Percentiles rank a stretch among this genome's conserved stretches.
Conservation (phyloP, 495 filamentous ascomycete species). For the Astrothelium macrocarpum region DNA sequence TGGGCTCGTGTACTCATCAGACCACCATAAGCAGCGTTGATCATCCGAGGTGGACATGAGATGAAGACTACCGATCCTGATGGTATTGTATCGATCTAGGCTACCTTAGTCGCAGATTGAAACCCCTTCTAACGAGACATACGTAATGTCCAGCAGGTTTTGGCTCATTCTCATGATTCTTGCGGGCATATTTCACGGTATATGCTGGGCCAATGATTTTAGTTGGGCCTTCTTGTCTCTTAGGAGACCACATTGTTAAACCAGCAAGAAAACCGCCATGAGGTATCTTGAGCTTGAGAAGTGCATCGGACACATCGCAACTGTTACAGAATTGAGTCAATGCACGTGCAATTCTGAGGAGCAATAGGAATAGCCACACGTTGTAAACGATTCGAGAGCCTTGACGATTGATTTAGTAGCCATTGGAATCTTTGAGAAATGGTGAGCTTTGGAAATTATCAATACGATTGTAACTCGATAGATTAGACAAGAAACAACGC, state of each 20-base stretch:
- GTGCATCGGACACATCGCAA: constrained; percentile 47
- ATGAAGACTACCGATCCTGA: constrained; percentile 45
- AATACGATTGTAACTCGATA: not conserved
- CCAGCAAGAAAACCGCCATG: constrained; percentile 51
- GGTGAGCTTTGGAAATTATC: not conserved
- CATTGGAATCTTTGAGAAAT: not conserved
- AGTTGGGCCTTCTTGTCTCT: constrained; percentile 39
- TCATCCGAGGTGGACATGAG: constrained; percentile 41
- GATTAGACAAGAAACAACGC: too few species aligned
- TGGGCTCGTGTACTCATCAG: constrained; percentile 49
- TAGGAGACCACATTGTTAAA: constrained; percentile 49
- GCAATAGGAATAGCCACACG: not conserved
- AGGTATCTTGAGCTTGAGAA: constrained; percentile 49
- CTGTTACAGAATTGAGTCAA: constrained; percentile 1
- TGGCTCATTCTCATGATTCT: constrained; percentile 34
- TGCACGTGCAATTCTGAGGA: not conserved
- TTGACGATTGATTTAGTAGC: constrained; percentile 13
- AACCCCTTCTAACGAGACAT: not conserved
- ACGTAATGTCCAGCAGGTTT: constrained; percentile 43
- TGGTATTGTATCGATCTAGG: constrained; percentile 46
- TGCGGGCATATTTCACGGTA: constrained; percentile 45
- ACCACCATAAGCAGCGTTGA: constrained; percentile 51
- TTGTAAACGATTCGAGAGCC: constrained; percentile 12
- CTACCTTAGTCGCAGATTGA: not conserved
- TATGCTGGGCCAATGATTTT: constrained; percentile 51